These are phyloP conservation scores for Rubus parviflorus DNA, from an alignment of 306 rosid species.

Conservation along the genomic window DNA sequence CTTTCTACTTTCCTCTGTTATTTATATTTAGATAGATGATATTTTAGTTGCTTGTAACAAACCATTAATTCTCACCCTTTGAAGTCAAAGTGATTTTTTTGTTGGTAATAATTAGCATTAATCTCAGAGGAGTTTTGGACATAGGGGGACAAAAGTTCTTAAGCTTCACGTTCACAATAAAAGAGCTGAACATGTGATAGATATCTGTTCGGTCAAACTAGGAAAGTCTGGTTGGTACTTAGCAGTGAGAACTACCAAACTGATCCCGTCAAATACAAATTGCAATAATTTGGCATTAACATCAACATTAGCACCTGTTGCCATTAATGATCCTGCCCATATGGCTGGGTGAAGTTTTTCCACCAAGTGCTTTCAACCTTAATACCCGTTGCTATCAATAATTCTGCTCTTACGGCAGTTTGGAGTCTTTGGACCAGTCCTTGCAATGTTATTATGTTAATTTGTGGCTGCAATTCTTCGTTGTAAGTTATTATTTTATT, in stretches of 20 bases:
- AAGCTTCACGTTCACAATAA: not conserved
- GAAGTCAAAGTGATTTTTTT: not conserved
- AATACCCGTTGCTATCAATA: not conserved
- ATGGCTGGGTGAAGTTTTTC: too few species aligned
- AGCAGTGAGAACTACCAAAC: not conserved
- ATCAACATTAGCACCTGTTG: not conserved
- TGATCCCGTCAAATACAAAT: not conserved
- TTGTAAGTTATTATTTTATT: not conserved
- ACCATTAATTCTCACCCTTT: not conserved
- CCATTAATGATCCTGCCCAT: too few species aligned
- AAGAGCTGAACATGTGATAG: not conserved
- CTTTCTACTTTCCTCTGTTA: not conserved
- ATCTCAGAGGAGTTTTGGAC: not conserved
- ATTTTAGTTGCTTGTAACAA: not conserved
- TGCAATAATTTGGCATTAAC: not conserved
- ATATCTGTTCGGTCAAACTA: not conserved
- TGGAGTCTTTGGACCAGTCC: not conserved
- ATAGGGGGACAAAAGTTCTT: not conserved
- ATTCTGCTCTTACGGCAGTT: not conserved
- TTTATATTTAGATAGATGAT: not conserved
- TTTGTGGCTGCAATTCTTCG: not conserved
- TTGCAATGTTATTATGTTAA: constrained; percentile 2
- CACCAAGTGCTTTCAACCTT: not conserved
- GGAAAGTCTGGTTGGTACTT: not conserved
- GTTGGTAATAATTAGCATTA: not conserved